Evolutionary conservation across 805 yeast species (phyloP).

Genomic region (Ogataea zsoltii): DNA sequence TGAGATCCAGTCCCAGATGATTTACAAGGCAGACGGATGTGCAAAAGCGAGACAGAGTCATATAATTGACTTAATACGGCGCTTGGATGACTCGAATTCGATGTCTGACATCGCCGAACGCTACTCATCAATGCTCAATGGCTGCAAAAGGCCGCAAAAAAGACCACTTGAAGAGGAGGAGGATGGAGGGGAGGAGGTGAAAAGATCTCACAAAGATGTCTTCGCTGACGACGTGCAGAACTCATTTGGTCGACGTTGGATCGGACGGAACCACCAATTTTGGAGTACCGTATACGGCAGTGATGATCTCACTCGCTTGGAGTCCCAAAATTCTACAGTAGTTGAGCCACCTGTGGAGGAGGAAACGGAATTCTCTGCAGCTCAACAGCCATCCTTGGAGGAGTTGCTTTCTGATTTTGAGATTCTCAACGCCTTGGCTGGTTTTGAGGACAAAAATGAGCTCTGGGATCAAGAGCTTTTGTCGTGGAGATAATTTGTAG

Average conservation of each 20-base stretch:
- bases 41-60: slow-evolving; percentile 69
- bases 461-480: slow-evolving; percentile 14
- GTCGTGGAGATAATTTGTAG: slow-evolving; percentile 5
- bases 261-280: too few species aligned
- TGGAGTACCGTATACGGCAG: too few species aligned
- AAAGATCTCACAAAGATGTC: too few species aligned
- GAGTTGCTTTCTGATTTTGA: slow-evolving; percentile 19
- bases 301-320: too few species aligned
- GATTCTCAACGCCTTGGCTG: slow-evolving; percentile 14
- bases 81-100: slow-evolving; percentile 6
- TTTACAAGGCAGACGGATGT: slow-evolving; percentile 65
- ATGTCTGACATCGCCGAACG: slow-evolving; percentile 7
- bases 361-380: neutral
- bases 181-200: too few species aligned
- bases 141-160: neutral
- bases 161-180: neutral
- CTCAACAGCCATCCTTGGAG: slow-evolving; percentile 10
- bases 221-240: too few species aligned
- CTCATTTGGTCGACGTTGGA: too few species aligned
- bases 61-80: slow-evolving; percentile 34
- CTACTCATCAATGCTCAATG: slow-evolving; percentile 1
- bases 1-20: slow-evolving; percentile 61
- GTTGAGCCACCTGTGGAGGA: neutral
- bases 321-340: too few species aligned
- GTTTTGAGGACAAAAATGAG: slow-evolving; percentile 9